A percentile compares a stretch with the other conserved stretches of the same genome.
phyloP scores from a whole-genome alignment of 2,329 filamentous ascomycete species.

The Fusarium robinianum region DNA sequence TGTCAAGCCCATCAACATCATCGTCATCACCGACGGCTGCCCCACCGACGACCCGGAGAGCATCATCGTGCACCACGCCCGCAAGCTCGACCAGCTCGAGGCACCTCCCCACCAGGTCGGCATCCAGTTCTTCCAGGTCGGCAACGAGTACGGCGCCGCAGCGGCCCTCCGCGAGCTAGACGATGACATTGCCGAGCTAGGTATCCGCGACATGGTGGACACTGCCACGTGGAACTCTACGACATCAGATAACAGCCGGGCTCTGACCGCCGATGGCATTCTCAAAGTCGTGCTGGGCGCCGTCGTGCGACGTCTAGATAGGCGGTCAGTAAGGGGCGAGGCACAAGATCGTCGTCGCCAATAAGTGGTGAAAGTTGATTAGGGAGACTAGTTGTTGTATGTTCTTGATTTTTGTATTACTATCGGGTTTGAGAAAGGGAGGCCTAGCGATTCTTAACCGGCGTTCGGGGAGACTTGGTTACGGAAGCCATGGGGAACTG shows the following conservation, averaged over 20 bases:
- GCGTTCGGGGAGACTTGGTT: too few relatives aligned
- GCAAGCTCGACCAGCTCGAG: slow-evolving; percentile 68
- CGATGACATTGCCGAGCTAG: slow-evolving; percentile 62
- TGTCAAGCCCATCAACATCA: slow-evolving; percentile 84
- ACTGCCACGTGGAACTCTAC: slow-evolving; percentile 74
- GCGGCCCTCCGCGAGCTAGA: slow-evolving; percentile 73
- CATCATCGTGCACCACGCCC: slow-evolving; percentile 68
- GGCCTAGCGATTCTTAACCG: too few relatives aligned
- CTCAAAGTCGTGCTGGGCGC: slow-evolving; percentile 82
- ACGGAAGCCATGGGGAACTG: too few relatives aligned
- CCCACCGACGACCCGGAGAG: slow-evolving; percentile 79
- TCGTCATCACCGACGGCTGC: slow-evolving; percentile 88
- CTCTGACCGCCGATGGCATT: slow-evolving; percentile 70
- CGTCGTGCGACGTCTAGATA: slow-evolving; percentile 59
- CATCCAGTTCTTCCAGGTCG: slow-evolving; percentile 96
- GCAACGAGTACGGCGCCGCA: slow-evolving; percentile 68
- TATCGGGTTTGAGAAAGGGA: too few relatives aligned
- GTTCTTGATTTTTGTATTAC: too few relatives aligned
- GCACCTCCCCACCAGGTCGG: slow-evolving; percentile 83
- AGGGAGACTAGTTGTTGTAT: too few relatives aligned
- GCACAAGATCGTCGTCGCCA: slow-evolving; percentile 13
- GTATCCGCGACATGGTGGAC: slow-evolving; percentile 86
- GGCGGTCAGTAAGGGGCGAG: slow-evolving; percentile 27
- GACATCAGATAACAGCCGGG: slow-evolving; percentile 43
- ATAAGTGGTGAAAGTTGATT: too few relatives aligned